Evolutionary conservation across 2,329 filamentous ascomycete species (phyloP).

Genomic region (Ascosphaera pollenicola): DNA sequence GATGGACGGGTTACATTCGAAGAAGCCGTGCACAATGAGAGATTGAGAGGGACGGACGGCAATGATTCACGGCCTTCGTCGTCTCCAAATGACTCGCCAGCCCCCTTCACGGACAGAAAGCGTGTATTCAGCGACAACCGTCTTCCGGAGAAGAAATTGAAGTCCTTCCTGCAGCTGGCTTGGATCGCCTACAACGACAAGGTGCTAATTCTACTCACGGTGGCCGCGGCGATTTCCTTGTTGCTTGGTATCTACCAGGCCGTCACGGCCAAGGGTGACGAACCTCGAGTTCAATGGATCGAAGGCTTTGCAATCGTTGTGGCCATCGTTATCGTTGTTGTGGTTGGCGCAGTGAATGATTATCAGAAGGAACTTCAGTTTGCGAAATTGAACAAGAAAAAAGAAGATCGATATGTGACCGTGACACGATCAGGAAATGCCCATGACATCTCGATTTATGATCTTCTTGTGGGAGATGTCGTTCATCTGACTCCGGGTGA

Average conservation of each 20-base stretch:
- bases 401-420: slow-evolving; percentile 53
- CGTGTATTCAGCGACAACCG: slow-evolving; percentile 38
- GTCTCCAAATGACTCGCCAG: slow-evolving; percentile 3
- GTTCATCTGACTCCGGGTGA: slow-evolving; percentile 53
- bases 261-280: slow-evolving; percentile 27
- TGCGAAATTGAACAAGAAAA: slow-evolving; percentile 59
- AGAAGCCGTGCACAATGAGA: slow-evolving; percentile 30
- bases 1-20: slow-evolving; percentile 49
- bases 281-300: slow-evolving; percentile 51
- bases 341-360: slow-evolving; percentile 59
- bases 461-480: slow-evolving; percentile 52
- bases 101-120: slow-evolving; percentile 31
- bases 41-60: slow-evolving; percentile 5
- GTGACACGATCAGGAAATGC: slow-evolving; percentile 54
- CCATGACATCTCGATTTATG: slow-evolving; percentile 45
- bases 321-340: slow-evolving; percentile 52
- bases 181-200: slow-evolving; percentile 57
- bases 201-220: slow-evolving; percentile 46
- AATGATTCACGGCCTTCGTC: slow-evolving; percentile 2
- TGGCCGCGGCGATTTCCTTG: slow-evolving; percentile 45
- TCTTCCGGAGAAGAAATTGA: slow-evolving; percentile 40
- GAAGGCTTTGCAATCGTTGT: slow-evolving; percentile 62
- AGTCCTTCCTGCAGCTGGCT: slow-evolving; percentile 35
- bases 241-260: slow-evolving; percentile 49
- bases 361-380: slow-evolving; percentile 69